phyloP scores from a whole-genome alignment of 306 rosid species.

The Lagenaria siceraria region DNA sequence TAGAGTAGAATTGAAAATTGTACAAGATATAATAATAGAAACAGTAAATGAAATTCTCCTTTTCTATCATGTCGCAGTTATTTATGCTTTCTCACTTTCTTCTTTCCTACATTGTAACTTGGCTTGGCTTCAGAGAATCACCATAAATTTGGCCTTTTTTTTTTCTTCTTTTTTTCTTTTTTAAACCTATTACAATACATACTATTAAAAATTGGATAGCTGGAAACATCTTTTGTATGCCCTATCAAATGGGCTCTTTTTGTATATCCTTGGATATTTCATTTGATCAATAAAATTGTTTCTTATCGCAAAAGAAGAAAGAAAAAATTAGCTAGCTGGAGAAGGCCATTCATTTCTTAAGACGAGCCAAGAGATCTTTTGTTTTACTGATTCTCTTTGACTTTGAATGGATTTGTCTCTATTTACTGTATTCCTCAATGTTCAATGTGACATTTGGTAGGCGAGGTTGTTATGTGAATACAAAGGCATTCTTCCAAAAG shows the following conservation, averaged over 20 bases:
- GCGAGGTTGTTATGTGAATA: slow-evolving; percentile 59
- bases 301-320: too few species aligned
- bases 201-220: too few species aligned
- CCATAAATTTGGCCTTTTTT: background rate
- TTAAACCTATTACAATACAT: too few species aligned
- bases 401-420: background rate
- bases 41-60: background rate
- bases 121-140: background rate
- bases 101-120: background rate
- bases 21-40: background rate
- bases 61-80: background rate
- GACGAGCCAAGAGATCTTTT: background rate
- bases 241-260: too few species aligned
- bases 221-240: too few species aligned
- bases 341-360: background rate
- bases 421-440: background rate
- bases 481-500: slow-evolving; percentile 76
- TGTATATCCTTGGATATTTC: too few species aligned
- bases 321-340: background rate
- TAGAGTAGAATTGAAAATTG: background rate
- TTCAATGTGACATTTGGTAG: slow-evolving; percentile 22
- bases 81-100: background rate
- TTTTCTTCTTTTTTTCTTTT: too few species aligned
- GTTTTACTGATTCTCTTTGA: background rate
- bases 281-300: too few species aligned